These are phyloP conservation scores for Halteria grandinella DNA, from an alignment of 73 alveolate genomes.

Conservation along the genomic window DNA sequence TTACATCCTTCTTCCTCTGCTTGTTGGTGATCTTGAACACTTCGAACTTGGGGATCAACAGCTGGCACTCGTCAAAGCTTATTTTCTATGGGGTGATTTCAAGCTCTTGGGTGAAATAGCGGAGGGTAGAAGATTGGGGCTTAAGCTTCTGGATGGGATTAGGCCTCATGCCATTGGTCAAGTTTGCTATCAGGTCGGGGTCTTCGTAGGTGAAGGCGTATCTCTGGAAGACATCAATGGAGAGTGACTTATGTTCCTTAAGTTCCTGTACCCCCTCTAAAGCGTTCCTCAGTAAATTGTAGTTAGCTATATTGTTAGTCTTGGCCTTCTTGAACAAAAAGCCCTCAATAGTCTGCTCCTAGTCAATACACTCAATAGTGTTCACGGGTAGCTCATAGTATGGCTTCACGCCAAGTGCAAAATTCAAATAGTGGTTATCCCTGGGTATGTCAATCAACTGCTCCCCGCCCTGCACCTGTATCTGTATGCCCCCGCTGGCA, in stretches of 20 bases:
- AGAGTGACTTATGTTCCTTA: too few relatives aligned
- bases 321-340: slow-evolving; percentile 37
- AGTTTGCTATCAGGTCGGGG: slow-evolving; percentile 5
- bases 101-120: slow-evolving; percentile 6
- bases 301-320: slow-evolving; percentile 35
- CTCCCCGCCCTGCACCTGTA: neutral
- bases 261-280: neutral
- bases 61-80: slow-evolving; percentile 24
- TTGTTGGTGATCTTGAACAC: slow-evolving; percentile 8
- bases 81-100: slow-evolving; percentile 11
- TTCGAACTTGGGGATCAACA: slow-evolving; percentile 9
- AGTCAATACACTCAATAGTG: slow-evolving; percentile 4
- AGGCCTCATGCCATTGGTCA: slow-evolving; percentile 24
- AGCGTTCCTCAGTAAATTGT: neutral
- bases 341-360: slow-evolving; percentile 23
- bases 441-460: slow-evolving; percentile 16
- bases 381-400: slow-evolving; percentile 14
- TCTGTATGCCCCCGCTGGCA: slow-evolving; percentile 21
- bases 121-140: neutral
- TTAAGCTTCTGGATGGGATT: neutral
- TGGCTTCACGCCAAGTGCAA: slow-evolving; percentile 30
- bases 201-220: slow-evolving; percentile 12
- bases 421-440: slow-evolving; percentile 28
- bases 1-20: neutral
- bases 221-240: slow-evolving; percentile 21